phyloP scores from a whole-genome alignment of 1,284 basidiomycete species.

The Tylopilus orsonianus region DNA sequence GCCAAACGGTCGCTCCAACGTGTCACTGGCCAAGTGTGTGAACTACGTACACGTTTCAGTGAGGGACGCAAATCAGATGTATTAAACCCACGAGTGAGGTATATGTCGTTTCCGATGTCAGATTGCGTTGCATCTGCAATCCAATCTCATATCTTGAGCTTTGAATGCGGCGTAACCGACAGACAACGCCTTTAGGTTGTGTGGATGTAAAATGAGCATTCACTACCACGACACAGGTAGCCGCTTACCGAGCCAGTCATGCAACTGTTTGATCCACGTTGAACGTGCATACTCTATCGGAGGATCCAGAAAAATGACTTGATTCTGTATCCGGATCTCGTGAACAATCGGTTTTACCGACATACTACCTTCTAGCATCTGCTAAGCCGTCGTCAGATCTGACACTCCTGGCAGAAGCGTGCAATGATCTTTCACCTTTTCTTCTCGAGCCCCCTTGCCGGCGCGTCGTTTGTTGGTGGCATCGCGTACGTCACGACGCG shows the following conservation, averaged over 20 bases:
- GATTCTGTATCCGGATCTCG: constrained; percentile 96
- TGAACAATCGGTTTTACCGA: constrained; percentile 83
- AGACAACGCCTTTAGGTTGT: constrained; percentile 93
- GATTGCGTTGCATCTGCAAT: constrained; percentile 75
- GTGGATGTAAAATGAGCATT: no score
- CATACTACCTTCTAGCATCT: constrained; percentile 72
- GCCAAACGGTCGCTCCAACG: constrained; percentile 80
- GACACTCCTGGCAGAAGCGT: no score
- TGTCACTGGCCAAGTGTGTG: constrained; percentile 71
- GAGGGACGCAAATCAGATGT: neutral
- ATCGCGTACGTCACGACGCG: constrained; percentile 59
- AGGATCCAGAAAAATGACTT: constrained; percentile 97
- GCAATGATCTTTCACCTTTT: constrained; percentile 54
- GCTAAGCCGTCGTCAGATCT: neutral
- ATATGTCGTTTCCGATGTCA: constrained; percentile 72
- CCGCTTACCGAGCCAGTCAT: constrained; percentile 78
- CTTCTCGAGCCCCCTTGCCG: constrained; percentile 69
- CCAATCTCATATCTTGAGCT: constrained; percentile 97
- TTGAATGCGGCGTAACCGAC: constrained; percentile 83
- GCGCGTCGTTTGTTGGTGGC: constrained; percentile 58
- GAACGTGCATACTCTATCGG: constrained; percentile 93
- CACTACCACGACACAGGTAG: constrained; percentile 9
- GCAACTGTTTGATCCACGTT: constrained; percentile 89
- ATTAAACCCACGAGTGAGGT: constrained; percentile 71
- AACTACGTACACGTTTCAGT: constrained; percentile 49